A percentile compares a stretch with the other conserved stretches of the same genome.
phyloP scores from a whole-genome alignment of 345 rosid species.

The Nasturtium officinale region DNA sequence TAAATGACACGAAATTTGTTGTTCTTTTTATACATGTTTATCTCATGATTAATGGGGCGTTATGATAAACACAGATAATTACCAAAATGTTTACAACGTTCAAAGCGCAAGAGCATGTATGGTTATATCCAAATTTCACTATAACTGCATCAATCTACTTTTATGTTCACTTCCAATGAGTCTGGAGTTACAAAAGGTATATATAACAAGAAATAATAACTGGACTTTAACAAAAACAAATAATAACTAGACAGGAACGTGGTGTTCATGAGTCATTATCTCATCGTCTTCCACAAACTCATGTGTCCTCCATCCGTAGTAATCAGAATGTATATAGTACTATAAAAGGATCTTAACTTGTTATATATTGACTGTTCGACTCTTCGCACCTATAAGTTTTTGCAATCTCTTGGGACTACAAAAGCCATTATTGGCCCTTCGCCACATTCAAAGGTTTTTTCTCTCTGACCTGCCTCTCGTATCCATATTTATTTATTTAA shows the following conservation, averaged over 20 bases:
- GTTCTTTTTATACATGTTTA: not conserved
- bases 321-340: constrained; percentile 9
- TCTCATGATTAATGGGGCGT: not conserved
- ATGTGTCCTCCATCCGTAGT: constrained; percentile 26
- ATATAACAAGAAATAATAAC: not conserved
- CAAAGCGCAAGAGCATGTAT: not conserved
- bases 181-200: constrained; percentile 12
- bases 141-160: constrained; percentile 7
- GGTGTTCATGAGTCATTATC: constrained; percentile 36
- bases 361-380: constrained; percentile 25
- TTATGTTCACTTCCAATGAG: constrained; percentile 30
- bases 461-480: constrained; percentile 10
- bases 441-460: constrained; percentile 38
- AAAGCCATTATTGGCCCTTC: constrained; percentile 43
- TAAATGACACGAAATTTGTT: not conserved
- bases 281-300: constrained; percentile 33
- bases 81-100: not conserved
- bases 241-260: constrained; percentile 12
- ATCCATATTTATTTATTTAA: not conserved
- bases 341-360: constrained; percentile 1
- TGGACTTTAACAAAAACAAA: not conserved
- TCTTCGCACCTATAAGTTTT: constrained; percentile 33
- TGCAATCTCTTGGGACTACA: constrained; percentile 39
- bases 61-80: not conserved
- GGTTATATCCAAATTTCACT: not conserved